Evolutionary conservation across 148 eudicot species (phyloP).

Genomic region (Rhododendron henanense): DNA sequence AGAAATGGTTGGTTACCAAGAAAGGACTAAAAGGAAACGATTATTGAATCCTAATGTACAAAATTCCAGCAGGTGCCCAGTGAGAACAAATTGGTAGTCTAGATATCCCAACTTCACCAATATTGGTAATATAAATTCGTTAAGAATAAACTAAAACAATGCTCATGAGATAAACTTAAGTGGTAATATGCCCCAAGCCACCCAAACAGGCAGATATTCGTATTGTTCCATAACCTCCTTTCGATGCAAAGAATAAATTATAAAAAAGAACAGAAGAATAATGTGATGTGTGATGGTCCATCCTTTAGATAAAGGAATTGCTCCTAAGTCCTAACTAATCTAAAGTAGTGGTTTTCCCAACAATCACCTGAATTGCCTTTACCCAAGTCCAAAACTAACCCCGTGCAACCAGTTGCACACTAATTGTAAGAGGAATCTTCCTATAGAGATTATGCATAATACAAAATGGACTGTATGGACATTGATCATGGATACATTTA

Average conservation of each 20-base stretch:
- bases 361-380: not conserved
- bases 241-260: not conserved
- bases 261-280: not conserved
- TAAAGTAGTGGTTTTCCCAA: not conserved
- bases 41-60: not conserved
- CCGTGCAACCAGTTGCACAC: not conserved
- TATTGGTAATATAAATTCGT: not conserved
- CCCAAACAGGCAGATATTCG: not conserved
- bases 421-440: not conserved
- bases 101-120: not conserved
- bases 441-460: not conserved
- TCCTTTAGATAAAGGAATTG: not conserved
- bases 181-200: not conserved
- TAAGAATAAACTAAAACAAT: not conserved
- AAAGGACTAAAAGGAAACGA: not conserved
- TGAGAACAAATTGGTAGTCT: not conserved
- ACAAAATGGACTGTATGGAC: not conserved
- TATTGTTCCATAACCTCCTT: not conserved
- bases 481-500: not conserved
- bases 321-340: slow-evolving; percentile 2
- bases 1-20: not conserved
- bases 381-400: not conserved
- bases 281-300: not conserved
- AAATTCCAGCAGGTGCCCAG: not conserved
- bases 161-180: not conserved